Evolutionary conservation across 371 early-diverging fungal species (phyloP), one percentile per base, ranked within the genome.

Genomic region (Actinomucor elegans): DNA sequence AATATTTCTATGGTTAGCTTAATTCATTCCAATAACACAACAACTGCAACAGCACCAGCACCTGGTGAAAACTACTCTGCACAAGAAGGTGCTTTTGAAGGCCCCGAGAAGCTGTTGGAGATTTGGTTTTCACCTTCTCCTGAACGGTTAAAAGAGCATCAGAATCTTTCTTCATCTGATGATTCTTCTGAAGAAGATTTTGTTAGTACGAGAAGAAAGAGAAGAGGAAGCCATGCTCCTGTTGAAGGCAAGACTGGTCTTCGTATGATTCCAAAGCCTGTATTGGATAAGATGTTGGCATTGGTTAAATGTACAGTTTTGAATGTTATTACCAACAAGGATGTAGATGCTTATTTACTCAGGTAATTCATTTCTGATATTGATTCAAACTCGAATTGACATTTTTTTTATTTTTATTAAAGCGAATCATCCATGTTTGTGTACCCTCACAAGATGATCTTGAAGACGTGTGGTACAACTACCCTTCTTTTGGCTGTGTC

Each of bases 391-490:
- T 26, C 2, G 14, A 18, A 54, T 55, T 28, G 44, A 20, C 15
- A 48, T 40, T 34, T 47, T 57, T 51, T 59, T 64, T 52, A 32
- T 34, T 44, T 49, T 61, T 29, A 18, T 56, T 43, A 38, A 21
- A 85, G 90, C 66, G 98, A 97, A 79, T 93, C 94, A 20, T 95
- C 96, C 48, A 87, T 97, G 88, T 97, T 97, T 77, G 94, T 97
- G 33, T 96, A 94, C 69, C 87, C 90, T 18, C 91, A 94, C 82
- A 92, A 93, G 57, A 61, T 97, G 35, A 92, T 97, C 48, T 77
- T 97, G 56, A 97, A 97, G 77, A 97, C 98, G 5, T 97, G 98
- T 75, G 98, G 98, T 24, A 96, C 96, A 4, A 96, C 98, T 17
- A 96, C 95, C 0, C 75, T 96, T 28, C 74, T 97, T 60, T 76